Evolutionary conservation across 768 basidiomycete species (phyloP), one percentile per base, ranked within the genome.

Genomic region (Tephrocybe sp.): DNA sequence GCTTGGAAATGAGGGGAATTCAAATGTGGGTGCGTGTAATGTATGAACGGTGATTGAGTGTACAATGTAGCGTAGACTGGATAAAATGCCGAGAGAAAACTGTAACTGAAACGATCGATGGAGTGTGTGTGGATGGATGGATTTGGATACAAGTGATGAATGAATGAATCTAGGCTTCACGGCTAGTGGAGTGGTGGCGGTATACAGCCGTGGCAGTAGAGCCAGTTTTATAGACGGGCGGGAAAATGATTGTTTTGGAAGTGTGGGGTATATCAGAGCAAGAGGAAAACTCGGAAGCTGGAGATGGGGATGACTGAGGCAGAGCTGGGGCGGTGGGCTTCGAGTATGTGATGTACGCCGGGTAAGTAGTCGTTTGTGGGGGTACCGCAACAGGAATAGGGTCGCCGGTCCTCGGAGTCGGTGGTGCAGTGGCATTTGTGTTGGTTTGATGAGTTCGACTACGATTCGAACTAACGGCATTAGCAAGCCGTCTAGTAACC

Each of bases 271-370:
- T 36, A 36, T 36, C 34, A n/a, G 34, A 6, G 15, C 34, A 36
- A 11, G 34, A 16, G 16, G n/a, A n/a, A 7, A n/a, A 6, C 7
- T 36, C 4, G n/a, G 34, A 36, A n/a, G n/a, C n/a, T 36, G 10
- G 34, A 16, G 34, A 16, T 15, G 34, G 34, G 4, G 34, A 36
- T 15, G 15, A 36, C 11, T 11, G 4, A 29, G 41, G 23, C 16
- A 31, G 23, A 13, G 45, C 19, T n/a, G n/a, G n/a, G n/a, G n/a
- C n/a, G 27, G 27, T 11, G 21, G 46, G 16, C 12, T 44, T 45
- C 3, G 50, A 45, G 21, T 56, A 52, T 16, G 54, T 52, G 22
- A 56, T 52, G 22, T 46, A 56, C 30, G 50, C 50, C 22, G 54
- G 50, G 25, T 52, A 41, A 9, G 39, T 9, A 25, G 34, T 41